Percentiles rank a stretch among this genome's conserved stretches.
Conservation (phyloP, 177 flowering plant species). For the Vitis hybrid region DNA sequence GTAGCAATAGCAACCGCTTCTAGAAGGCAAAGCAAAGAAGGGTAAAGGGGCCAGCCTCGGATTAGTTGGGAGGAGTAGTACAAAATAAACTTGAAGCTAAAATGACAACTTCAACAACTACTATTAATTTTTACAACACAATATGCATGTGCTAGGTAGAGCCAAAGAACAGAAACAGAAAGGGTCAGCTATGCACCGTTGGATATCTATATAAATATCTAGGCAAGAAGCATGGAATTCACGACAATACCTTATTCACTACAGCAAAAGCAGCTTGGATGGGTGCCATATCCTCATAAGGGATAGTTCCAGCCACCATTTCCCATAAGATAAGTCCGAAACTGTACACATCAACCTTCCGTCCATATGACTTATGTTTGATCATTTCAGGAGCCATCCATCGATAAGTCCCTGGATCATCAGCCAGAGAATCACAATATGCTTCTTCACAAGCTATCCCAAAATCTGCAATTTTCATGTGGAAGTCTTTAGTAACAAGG, state of each 20-base stretch:
- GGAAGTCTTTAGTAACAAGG: conserved; percentile 58
- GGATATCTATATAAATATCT: neutral
- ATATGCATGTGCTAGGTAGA: neutral
- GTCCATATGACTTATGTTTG: conserved; percentile 61
- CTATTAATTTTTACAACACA: too few species aligned
- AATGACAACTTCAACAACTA: too few species aligned
- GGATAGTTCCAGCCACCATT: conserved; percentile 78
- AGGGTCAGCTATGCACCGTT: neutral
- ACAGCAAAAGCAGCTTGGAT: conserved; percentile 96
- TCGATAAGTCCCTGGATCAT: conserved; percentile 86
- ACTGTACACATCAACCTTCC: conserved; percentile 87
- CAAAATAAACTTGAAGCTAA: too few species aligned
- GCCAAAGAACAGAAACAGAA: neutral
- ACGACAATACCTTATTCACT: conserved; percentile 63
- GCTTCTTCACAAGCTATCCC: conserved; percentile 88
- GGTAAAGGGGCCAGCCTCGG: neutral
- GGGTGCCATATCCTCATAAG: conserved; percentile 84
- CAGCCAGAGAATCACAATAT: conserved; percentile 62
- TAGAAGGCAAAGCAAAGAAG: too few species aligned
- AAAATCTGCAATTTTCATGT: conserved; percentile 80
- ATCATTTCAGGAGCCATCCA: conserved; percentile 99
- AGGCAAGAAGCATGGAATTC: neutral
- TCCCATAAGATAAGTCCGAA: conserved; percentile 91
- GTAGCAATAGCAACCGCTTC: too few species aligned
- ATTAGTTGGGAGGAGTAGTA: neutral